Percentiles rank a stretch among this genome's conserved stretches.
phyloP scores from a whole-genome alignment of 1,139 yeast genomes.

The Kluyveromyces sp. region DNA sequence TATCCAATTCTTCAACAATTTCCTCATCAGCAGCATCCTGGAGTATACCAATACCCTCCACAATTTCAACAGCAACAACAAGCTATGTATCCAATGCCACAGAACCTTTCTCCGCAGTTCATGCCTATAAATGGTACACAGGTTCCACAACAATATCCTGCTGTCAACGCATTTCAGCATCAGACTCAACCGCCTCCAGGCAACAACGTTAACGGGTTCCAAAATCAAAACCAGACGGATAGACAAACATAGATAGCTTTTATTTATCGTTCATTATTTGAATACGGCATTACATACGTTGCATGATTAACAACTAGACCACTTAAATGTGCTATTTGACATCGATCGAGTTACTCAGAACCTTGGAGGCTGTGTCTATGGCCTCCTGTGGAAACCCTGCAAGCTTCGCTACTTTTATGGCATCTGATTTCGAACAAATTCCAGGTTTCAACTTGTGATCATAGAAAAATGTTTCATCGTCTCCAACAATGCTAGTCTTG shows the following conservation, averaged over 20 bases:
- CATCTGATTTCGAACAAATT: conserved; percentile 70
- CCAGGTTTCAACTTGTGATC: conserved; percentile 67
- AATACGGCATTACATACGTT: neutral
- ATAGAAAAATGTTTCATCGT: conserved; percentile 38
- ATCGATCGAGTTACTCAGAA: conserved; percentile 3
- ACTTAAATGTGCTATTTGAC: neutral
- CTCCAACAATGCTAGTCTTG: conserved; percentile 42
- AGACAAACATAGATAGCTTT: neutral
- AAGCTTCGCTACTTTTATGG: conserved; percentile 71
- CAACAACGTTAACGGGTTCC: neutral
- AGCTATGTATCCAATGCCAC: neutral
- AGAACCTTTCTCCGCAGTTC: neutral
- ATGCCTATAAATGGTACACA: neutral
- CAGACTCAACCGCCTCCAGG: neutral
- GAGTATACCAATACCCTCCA: conserved; percentile 12
- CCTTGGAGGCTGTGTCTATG: conserved; percentile 40
- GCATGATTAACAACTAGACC: neutral
- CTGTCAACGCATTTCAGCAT: neutral
- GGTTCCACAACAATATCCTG: neutral
- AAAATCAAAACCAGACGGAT: neutral
- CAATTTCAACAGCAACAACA: conserved; percentile 14
- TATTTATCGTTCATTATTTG: neutral
- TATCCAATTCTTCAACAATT: conserved; percentile 25
- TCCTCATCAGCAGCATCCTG: conserved; percentile 27
- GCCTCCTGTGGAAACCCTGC: conserved; percentile 79